These are phyloP conservation scores for Pseudomassariella vexata DNA, from an alignment of 2,329 filamentous ascomycete species.

Conservation along the genomic window DNA sequence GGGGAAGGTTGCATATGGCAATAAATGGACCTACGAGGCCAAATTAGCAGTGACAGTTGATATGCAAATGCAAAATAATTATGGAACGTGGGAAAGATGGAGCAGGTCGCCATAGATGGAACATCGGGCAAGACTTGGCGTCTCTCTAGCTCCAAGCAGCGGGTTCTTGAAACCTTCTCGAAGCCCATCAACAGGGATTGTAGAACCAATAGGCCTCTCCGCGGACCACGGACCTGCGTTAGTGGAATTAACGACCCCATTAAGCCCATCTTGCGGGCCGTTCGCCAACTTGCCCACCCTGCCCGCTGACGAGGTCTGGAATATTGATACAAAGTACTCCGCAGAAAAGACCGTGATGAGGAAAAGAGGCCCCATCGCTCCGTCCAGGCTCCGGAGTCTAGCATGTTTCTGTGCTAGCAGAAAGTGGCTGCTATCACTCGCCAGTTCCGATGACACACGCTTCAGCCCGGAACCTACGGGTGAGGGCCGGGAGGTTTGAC, in stretches of 20 bases:
- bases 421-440: background rate
- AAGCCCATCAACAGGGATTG: conserved; percentile 4
- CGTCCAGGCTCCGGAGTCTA: conserved; percentile 1
- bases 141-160: no score
- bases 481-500: no score
- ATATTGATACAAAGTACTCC: background rate
- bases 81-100: conserved; percentile 6
- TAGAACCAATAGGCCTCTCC: conserved; percentile 3
- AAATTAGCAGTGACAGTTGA: conserved; percentile 8
- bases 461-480: no score
- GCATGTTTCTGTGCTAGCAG: background rate
- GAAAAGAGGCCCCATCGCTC: no score
- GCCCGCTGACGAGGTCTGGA: background rate
- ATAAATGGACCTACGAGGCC: no score
- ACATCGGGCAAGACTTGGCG: no score
- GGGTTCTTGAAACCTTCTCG: conserved; percentile 7
- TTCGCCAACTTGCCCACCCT: background rate
- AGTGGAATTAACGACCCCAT: background rate
- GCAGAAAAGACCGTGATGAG: background rate
- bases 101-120: background rate
- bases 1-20: no score
- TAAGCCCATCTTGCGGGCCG: background rate
- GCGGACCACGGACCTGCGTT: conserved; percentile 6
- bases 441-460: no score
- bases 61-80: no score